phyloP scores from a whole-genome alignment of 306 rosid genomes.

The Citrullus mucosospermus region DNA sequence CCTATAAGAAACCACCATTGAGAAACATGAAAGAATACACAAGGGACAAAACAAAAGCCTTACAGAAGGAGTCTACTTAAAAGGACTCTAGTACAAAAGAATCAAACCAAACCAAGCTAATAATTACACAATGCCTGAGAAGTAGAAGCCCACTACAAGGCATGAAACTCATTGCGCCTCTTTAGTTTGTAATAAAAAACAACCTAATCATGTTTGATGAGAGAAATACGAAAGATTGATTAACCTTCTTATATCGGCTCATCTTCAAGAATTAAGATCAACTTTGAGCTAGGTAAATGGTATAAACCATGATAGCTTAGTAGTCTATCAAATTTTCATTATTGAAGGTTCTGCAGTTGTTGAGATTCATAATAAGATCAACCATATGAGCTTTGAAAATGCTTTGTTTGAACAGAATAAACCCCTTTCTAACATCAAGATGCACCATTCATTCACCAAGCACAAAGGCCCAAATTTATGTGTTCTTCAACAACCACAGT shows the following conservation, averaged over 20 bases:
- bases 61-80: no score
- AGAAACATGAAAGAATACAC: no score
- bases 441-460: background rate
- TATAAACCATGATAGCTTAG: background rate
- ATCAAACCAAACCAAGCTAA: no score
- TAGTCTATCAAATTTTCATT: background rate
- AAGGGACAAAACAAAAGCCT: no score
- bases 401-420: background rate
- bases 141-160: no score
- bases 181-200: no score
- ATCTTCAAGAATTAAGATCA: background rate
- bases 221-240: background rate
- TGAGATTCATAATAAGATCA: background rate
- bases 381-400: background rate
- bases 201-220: background rate
- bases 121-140: no score
- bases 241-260: background rate
- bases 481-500: background rate
- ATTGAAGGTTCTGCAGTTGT: background rate
- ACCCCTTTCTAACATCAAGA: background rate
- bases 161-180: no score
- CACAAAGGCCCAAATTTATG: background rate
- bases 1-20: no score
- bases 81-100: no score
- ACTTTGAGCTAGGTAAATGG: background rate